Evolutionary conservation across 2,329 filamentous ascomycete species (phyloP).

Genomic region (Fusarium pseudonygamai): DNA sequence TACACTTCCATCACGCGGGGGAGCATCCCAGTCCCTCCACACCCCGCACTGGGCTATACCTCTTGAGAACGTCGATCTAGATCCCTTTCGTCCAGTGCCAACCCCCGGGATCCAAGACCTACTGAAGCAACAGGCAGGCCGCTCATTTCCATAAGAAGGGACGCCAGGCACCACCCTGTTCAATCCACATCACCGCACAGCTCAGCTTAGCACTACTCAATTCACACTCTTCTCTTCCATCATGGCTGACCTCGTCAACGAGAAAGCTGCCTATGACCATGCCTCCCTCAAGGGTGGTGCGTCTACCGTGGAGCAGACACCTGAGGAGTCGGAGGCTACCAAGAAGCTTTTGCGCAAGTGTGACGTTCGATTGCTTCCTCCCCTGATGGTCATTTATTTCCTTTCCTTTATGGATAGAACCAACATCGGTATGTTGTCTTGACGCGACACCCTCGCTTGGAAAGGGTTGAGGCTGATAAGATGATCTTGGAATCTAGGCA

Average conservation of each 20-base stretch:
- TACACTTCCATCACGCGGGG: not conserved
- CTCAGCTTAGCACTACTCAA: too few species aligned
- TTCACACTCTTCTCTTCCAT: not conserved
- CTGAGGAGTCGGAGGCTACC: not conserved
- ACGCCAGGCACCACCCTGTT: not conserved
- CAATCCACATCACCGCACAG: too few species aligned
- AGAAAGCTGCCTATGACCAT: not conserved
- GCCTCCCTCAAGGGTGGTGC: not conserved
- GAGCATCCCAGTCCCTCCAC: not conserved
- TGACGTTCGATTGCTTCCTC: constrained; percentile 72
- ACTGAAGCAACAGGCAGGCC: not conserved
- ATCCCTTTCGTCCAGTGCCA: not conserved
- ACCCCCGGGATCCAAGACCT: too few species aligned
- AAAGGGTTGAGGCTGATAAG: fast-evolving
- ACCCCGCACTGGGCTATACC: not conserved
- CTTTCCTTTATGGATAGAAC: constrained; percentile 42
- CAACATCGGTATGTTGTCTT: constrained; percentile 30
- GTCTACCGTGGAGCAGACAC: not conserved
- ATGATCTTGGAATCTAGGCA: not conserved
- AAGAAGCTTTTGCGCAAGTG: constrained; percentile 63
- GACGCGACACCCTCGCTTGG: fast-evolving
- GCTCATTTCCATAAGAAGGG: not conserved
- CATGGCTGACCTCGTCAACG: not conserved
- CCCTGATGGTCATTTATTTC: constrained; percentile 34
- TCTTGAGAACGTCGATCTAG: not conserved